Conservation (phyloP, 2,329 filamentous ascomycete genomes). For the Pezicula neosporulosa region DNA sequence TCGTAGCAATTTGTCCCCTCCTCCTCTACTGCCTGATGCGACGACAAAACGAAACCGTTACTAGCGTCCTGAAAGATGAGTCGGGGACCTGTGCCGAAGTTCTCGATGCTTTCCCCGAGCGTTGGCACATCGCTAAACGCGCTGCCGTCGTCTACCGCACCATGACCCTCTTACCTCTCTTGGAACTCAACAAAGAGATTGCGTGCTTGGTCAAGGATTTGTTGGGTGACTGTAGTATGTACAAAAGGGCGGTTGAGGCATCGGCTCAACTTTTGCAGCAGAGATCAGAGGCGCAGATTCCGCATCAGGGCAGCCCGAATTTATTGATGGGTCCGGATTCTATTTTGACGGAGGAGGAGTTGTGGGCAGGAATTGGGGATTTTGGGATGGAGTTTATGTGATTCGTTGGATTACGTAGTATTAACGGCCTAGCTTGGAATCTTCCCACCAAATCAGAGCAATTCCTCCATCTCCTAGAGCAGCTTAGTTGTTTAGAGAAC, state of each 20-base stretch:
- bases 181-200: slow-evolving; percentile 10
- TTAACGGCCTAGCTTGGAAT: too few relatives aligned
- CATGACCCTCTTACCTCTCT: neutral
- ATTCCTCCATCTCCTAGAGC: too few relatives aligned
- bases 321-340: neutral
- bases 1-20: slow-evolving; percentile 34
- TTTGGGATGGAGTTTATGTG: slow-evolving; percentile 2
- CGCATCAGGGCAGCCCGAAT: too few relatives aligned
- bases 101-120: slow-evolving; percentile 34
- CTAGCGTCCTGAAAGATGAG: slow-evolving; percentile 31
- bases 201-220: slow-evolving; percentile 15
- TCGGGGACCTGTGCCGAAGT: slow-evolving; percentile 30
- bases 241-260: neutral
- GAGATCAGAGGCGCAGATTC: too few relatives aligned
- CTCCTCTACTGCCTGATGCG: slow-evolving; percentile 29
- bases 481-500: too few relatives aligned
- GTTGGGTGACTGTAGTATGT: slow-evolving; percentile 1
- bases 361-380: slow-evolving; percentile 1
- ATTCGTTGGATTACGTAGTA: too few relatives aligned
- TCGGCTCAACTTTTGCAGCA: neutral
- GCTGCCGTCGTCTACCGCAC: slow-evolving; percentile 31
- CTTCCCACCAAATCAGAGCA: too few relatives aligned
- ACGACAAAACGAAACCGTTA: neutral
- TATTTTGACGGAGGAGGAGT: neutral
- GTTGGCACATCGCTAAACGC: slow-evolving; percentile 32